phyloP scores from a whole-genome alignment of 371 early-diverging fungal genomes.

The Sporodiniella umbellata region DNA sequence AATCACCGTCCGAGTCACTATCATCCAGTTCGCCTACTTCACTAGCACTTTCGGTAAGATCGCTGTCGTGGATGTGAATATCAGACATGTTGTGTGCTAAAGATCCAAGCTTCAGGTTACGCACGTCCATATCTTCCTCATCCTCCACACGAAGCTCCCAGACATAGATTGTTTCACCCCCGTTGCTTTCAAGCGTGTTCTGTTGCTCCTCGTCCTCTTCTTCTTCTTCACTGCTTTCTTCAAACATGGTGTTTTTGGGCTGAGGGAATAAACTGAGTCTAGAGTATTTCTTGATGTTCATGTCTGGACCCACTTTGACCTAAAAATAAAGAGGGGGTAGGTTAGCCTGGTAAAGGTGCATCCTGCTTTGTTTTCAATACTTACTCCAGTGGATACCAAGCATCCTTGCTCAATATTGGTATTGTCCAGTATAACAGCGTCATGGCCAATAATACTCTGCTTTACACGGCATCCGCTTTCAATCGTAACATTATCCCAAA shows the following conservation, averaged over 20 bases:
- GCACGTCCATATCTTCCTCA: constrained; percentile 45
- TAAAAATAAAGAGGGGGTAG: constrained; percentile 11
- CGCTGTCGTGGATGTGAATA: constrained; percentile 33
- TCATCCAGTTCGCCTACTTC: constrained; percentile 56
- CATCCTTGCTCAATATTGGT: constrained; percentile 68
- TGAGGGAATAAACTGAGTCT: constrained; percentile 59
- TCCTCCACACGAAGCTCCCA: constrained; percentile 43
- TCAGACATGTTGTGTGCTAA: constrained; percentile 44
- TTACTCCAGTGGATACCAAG: constrained; percentile 64
- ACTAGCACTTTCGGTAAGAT: constrained; percentile 51
- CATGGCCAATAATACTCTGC: constrained; percentile 72
- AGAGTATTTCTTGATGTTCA: constrained; percentile 64
- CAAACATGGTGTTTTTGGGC: constrained; percentile 40
- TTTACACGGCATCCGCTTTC: constrained; percentile 62
- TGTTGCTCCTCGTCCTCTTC: constrained; percentile 40
- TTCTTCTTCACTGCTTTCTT: constrained; percentile 46
- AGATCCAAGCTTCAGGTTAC: constrained; percentile 46
- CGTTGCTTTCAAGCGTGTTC: constrained; percentile 29
- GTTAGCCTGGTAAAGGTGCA: too few species aligned
- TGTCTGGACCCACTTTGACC: constrained; percentile 78
- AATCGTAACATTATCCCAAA: constrained; percentile 80
- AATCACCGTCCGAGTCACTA: constrained; percentile 39
- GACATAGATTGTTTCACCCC: constrained; percentile 39
- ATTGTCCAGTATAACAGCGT: constrained; percentile 62
- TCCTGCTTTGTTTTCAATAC: constrained; percentile 3